Evolutionary conservation across 768 basidiomycete genomes (phyloP), one percentile per base, ranked within the genome.

Genomic region (Amanita subjunquillea): DNA sequence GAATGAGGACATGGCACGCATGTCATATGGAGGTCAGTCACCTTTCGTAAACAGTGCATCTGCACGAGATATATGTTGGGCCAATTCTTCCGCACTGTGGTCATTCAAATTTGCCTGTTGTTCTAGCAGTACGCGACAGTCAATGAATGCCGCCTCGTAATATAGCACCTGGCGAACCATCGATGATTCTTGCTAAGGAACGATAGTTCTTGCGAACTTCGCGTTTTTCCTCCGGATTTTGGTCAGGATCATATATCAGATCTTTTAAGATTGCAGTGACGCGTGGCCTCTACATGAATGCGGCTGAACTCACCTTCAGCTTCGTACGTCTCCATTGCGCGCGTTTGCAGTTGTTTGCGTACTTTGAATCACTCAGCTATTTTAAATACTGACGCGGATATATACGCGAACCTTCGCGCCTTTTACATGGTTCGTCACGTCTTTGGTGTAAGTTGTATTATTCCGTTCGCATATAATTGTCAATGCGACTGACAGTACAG

Each of bases 191-290:
- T 43, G 82, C 75, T 54, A 90, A 67, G 13, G 73, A 67, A 55
- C 91, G 82, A 61, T 91, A 93, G 57, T 79, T 72, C 62, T 82
- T 82, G 40, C 91, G 75, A 6, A 92, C 69, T 38, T 73, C 73
- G 57, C 91, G 82, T 65, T 86, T 84, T 63, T 87, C 84, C 56
- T 86, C 83, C 4, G 83, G 80, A 69, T 91, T 78, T 63, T 92
- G 90, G 64, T 92, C 87, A 8, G 89, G 89, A 62, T 92, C 87
- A 61, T 88, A 92, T 10, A 74, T 69, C 15, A 76, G 65, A 47
- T 69, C 72, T 61, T 48, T 20, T 1, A 13, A 36, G 17, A 44
- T 56, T 50, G 17, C 15, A 50, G 27, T 37, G 17, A 44, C 25
- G 32, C 42, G 23, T 51, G 20, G 20, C 36, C 37, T 6, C 12